Base-by-base conservation (phyloP, 2,329 filamentous ascomycete species). In the Cercospora sp. region DNA sequence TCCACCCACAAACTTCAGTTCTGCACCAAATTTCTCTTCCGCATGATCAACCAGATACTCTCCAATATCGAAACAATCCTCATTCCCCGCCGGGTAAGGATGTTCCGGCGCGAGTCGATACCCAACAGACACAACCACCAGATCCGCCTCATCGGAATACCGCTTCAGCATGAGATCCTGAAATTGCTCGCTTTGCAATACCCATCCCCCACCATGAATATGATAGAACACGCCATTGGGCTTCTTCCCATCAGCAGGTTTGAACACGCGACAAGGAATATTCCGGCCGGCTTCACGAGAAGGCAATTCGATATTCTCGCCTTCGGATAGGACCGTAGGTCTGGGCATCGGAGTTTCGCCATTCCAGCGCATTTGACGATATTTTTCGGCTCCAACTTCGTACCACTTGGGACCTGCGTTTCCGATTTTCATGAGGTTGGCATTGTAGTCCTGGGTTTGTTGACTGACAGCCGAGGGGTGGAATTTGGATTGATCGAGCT, bases 81-180 rank as follows among this genome's bases (percentile, higher is more conserved):
- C 80, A 3, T 82, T 81, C 0, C 81, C 84, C 0, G 81, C 81
- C 0, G 88, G 87, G 74, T 83, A 88, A 0, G 86, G 85, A 71
- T 88, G 68, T 74, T 89, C 87, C 0, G 88, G 88, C 0, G 87
- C 86, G 18, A 87, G 82, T 30, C 87, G 81, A 74, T 89, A 89
- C 1, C 86, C 87, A 6, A 88, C 82, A 0, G 83, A 86, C 12
- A 89, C 76, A 16, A 85, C 82, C 0, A 83, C 82, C 2, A 87
- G 67, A 43, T 83, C 78, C 58, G 79, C 82, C 30, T 78, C 76
- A 70, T 87, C 81, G 58, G 86, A 85, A 75, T 85, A 82, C 70
- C 79, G 79, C 63, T 84, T 81, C 10, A 88, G 78, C 37, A 82
- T 79, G 0, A 76, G 68, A 72, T 87, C 85, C 69, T 85, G 82